phyloP scores from a whole-genome alignment of 1,284 basidiomycete species.

The Leccinum variabile region DNA sequence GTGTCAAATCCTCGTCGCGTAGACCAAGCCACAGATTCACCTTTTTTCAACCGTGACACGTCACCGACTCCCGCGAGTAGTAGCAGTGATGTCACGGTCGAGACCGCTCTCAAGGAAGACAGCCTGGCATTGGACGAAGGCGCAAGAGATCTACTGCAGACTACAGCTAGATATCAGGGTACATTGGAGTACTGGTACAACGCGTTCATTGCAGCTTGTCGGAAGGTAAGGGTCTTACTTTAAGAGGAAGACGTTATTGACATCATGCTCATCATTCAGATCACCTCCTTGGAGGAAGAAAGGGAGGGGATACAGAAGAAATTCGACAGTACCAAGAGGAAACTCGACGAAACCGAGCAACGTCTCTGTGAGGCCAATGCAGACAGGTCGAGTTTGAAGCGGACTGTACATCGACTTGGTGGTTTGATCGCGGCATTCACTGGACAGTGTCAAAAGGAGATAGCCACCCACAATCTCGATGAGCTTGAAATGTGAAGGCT shows the following conservation, averaged over 20 bases:
- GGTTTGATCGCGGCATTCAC: constrained; percentile 13
- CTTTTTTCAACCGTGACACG: background rate
- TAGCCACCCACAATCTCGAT: background rate
- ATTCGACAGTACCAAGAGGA: constrained; percentile 18
- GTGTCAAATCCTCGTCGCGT: constrained; percentile 25
- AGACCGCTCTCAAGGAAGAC: background rate
- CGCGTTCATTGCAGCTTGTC: constrained; percentile 16
- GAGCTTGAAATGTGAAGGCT: background rate
- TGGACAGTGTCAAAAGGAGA: constrained; percentile 4
- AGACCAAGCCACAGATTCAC: background rate
- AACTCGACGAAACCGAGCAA: constrained; percentile 26
- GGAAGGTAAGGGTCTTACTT: constrained; percentile 12
- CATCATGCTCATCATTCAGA: constrained; percentile 5
- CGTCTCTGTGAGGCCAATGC: constrained; percentile 18
- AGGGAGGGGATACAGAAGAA: constrained; percentile 22
- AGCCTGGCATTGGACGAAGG: background rate
- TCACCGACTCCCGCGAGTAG: constrained; percentile 15
- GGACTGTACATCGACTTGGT: constrained; percentile 13
- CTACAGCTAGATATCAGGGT: constrained; percentile 22
- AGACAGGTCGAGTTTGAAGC: constrained; percentile 18
- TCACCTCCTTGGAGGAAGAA: constrained; percentile 19
- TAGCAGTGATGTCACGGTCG: background rate
- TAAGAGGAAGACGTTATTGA: constrained; percentile 5
- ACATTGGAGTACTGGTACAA: constrained; percentile 14
- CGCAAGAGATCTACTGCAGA: constrained; percentile 19